Percentiles rank a stretch among this genome's conserved stretches.
phyloP scores from a whole-genome alignment of 2,329 filamentous ascomycete species.

The Dothidotthia symphoricarpi region DNA sequence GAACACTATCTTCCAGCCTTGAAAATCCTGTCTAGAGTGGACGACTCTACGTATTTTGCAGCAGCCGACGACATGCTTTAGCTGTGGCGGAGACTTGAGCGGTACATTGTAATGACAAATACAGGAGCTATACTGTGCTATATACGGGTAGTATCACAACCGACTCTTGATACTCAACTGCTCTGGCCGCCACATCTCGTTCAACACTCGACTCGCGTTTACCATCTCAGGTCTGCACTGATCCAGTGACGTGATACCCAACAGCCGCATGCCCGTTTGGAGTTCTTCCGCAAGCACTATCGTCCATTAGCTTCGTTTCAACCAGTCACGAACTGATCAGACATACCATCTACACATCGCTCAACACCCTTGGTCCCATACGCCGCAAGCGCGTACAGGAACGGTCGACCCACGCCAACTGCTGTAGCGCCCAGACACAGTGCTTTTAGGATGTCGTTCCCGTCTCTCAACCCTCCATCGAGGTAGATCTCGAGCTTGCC shows the following conservation, averaged over 20 bases:
- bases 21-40: no score
- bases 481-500: slow-evolving; percentile 40
- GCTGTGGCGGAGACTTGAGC: no score
- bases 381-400: slow-evolving; percentile 41
- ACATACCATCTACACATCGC: slow-evolving; percentile 40
- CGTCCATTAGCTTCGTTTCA: slow-evolving; percentile 6
- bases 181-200: slow-evolving; percentile 39
- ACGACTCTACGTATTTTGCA: no score
- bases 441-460: slow-evolving; percentile 42
- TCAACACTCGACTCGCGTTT: slow-evolving; percentile 45
- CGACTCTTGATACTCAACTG: slow-evolving; percentile 21
- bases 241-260: slow-evolving; percentile 61
- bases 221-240: slow-evolving; percentile 62
- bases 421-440: slow-evolving; percentile 42
- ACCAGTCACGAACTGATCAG: background rate
- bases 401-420: slow-evolving; percentile 41
- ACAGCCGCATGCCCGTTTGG: slow-evolving; percentile 64
- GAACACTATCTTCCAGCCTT: no score
- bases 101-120: no score
- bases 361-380: slow-evolving; percentile 41
- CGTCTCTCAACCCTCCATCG: slow-evolving; percentile 41
- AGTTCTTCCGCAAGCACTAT: slow-evolving; percentile 57
- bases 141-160: no score
- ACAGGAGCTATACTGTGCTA: no score
- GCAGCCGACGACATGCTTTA: no score